phyloP scores from a whole-genome alignment of 345 rosid genomes.

The Pseudoturritis turrita region DNA sequence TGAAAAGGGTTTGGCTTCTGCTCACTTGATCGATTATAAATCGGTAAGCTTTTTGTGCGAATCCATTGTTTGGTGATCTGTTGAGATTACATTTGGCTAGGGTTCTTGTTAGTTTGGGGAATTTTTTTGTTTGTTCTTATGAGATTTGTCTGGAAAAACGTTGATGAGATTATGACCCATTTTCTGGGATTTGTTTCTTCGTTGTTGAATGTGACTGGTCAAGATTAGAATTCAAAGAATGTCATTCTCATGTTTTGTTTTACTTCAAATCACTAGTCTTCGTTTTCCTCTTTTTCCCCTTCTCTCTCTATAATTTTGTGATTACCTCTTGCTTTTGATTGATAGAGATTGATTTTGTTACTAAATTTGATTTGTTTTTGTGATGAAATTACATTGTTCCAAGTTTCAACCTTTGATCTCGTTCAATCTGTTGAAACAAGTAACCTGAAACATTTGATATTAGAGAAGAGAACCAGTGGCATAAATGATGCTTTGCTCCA shows the following conservation, averaged over 20 bases:
- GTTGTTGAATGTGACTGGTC: conserved; percentile 13
- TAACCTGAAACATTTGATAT: neutral
- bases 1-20: conserved; percentile 7
- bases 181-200: conserved; percentile 6
- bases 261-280: neutral
- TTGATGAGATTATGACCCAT: neutral
- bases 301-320: neutral
- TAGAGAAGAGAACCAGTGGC: neutral
- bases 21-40: neutral
- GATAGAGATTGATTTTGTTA: neutral
- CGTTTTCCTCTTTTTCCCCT: neutral
- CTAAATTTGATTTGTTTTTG: neutral
- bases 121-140: neutral
- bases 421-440: neutral
- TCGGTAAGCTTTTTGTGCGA: conserved; percentile 7
- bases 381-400: neutral
- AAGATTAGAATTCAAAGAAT: neutral
- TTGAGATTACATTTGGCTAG: neutral
- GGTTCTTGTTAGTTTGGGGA: neutral
- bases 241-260: conserved; percentile 18
- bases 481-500: neutral
- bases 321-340: neutral
- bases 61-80: neutral
- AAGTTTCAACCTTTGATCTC: neutral
- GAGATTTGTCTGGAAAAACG: neutral